A percentile compares a stretch with the other conserved stretches of the same genome.
Conservation (phyloP, 2,329 filamentous ascomycete species). For the Fusarium phyllophilum region DNA sequence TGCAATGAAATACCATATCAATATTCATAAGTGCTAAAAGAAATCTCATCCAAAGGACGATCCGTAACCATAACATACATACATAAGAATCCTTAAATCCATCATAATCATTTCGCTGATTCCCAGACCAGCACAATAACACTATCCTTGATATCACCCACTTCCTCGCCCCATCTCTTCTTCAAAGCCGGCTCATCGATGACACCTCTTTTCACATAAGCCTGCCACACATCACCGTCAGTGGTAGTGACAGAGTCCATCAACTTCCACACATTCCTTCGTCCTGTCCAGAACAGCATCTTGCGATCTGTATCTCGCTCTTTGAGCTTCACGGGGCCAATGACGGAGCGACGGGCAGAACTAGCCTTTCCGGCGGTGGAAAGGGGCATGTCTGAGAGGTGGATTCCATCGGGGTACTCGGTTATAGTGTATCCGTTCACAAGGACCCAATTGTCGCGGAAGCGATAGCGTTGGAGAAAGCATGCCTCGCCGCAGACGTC, state of each 20-base stretch:
- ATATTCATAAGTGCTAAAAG: not conserved
- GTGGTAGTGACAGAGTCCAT: constrained; percentile 51
- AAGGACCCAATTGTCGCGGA: constrained; percentile 59
- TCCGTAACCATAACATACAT: constrained; percentile 21
- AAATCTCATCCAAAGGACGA: not conserved
- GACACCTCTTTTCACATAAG: constrained; percentile 52
- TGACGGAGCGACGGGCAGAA: constrained; percentile 30
- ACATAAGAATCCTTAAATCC: constrained; percentile 28
- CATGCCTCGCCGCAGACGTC: constrained; percentile 57
- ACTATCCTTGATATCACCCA: constrained; percentile 28
- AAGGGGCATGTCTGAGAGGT: constrained; percentile 36
- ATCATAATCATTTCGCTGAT: constrained; percentile 31
- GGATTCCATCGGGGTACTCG: constrained; percentile 54
- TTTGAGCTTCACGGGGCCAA: constrained; percentile 48
- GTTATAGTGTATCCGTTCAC: constrained; percentile 59
- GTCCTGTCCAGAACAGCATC: constrained; percentile 50
- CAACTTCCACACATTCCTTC: constrained; percentile 54
- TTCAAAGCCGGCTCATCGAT: constrained; percentile 19
- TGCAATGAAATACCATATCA: not conserved
- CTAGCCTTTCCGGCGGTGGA: constrained; percentile 7
- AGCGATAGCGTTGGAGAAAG: constrained; percentile 59
- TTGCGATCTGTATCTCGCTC: constrained; percentile 44
- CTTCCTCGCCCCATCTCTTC: constrained; percentile 29
- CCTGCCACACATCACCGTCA: constrained; percentile 57
- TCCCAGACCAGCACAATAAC: constrained; percentile 45